Evolutionary conservation across 2,329 filamentous ascomycete species (phyloP), one percentile per base, ranked within the genome.

Genomic region (Macrophomina phaseolina): DNA sequence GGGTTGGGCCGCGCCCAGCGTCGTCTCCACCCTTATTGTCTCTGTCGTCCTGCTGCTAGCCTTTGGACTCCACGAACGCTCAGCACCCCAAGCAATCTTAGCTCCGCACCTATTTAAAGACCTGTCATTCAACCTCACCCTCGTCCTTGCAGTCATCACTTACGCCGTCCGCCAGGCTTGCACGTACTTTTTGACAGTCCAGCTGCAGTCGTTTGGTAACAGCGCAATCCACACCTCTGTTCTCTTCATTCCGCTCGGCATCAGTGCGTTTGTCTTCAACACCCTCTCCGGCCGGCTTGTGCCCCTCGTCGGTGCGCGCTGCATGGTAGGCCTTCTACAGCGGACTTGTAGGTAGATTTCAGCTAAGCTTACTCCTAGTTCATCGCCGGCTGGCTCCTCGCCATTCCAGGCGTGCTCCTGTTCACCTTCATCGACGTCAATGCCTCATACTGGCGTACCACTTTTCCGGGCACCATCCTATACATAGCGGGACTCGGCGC

Each of bases 401-500:
- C 66, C 2, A 42, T 65, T 36, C 61, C 66, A 0, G 66, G 66
- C n/a, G 18, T 67, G 1, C 38, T 53, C 23, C 62, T 65, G 23
- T 67, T 67, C 66, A 48, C 62, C 42, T 40, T 61, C 38, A 62
- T 65, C 16, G 30, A 48, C 36, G 8, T 11, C 3, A 1, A 34
- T 5, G n/a, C 66, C 7, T 60, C 61, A 1, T 61, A 65, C 62
- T 65, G 52, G 36, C 49, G 23, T 40, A 55, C 64, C 62, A 61
- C 62, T 18, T 52, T 67, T 28, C 66, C 66, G 2, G 66, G 62
- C 2, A 65, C 58, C 23, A 30, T 67, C 34, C 53, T 67, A 18
- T 67, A 65, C 38, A 65, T 67, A 23, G 38, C 62, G 9, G 66
- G 66, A 46, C 65, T 67, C 46, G 66, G 66, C 32, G 63, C 53